Percentiles rank a stretch among this genome's conserved stretches.
Conservation (phyloP, 805 yeast species). For the Candida fluviatilis region DNA sequence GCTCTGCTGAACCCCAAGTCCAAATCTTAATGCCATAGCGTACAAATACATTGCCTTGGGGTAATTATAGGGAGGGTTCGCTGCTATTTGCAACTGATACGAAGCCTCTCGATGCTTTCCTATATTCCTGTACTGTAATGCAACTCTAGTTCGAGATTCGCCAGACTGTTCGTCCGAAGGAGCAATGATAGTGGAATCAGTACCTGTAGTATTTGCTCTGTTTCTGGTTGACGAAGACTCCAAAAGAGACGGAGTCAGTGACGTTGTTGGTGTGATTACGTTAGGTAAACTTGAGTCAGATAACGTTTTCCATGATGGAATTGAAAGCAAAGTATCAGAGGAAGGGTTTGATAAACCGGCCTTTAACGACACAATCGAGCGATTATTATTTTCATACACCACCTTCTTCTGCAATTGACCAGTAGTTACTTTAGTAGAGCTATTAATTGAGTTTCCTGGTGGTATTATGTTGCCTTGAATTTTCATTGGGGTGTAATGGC, state of each 20-base stretch:
- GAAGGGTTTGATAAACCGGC: not conserved
- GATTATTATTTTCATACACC: not conserved
- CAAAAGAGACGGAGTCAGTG: conserved; percentile 8
- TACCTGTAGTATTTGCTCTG: no score
- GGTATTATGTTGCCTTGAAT: not conserved
- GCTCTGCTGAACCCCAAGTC: conserved; percentile 63
- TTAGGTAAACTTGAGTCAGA: not conserved
- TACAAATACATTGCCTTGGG: conserved; percentile 61
- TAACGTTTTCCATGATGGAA: not conserved
- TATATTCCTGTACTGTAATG: conserved; percentile 46
- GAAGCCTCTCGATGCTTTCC: conserved; percentile 68
- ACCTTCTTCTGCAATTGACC: not conserved
- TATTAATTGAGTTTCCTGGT: not conserved
- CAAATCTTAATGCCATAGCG: conserved; percentile 62
- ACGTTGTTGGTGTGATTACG: not conserved
- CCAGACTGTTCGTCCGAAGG: conserved; percentile 17
- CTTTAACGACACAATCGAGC: not conserved
- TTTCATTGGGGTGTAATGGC: not conserved
- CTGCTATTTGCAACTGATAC: conserved; percentile 61
- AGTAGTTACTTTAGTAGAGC: not conserved
- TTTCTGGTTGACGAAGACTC: conserved; percentile 5
- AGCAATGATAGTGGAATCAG: no score
- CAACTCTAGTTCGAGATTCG: conserved; percentile 37
- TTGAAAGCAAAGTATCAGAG: not conserved
- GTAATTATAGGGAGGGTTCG: conserved; percentile 54